Evolutionary conservation across 1,284 basidiomycete genomes (phyloP), one percentile per base, ranked within the genome.

Genomic region (Rhodotorula sp.): DNA sequence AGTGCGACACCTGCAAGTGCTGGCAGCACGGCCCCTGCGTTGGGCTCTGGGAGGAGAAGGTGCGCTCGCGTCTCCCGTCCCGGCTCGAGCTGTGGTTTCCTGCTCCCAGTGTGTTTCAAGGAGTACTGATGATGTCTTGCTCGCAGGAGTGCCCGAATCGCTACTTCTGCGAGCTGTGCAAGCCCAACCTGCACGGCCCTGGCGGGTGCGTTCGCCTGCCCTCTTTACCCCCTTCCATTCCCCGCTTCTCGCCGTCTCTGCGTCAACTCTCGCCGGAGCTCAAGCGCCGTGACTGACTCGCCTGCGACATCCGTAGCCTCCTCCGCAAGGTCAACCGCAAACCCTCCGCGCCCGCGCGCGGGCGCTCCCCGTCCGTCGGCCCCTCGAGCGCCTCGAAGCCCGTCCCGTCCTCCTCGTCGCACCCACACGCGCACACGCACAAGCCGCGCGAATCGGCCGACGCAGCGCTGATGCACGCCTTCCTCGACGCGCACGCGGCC

Each of bases 21-120:
- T 99, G 96, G 96, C 96, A 99, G 83, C 96, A 99, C 82, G 95
- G 95, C 29, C 87, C 90, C 44, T 99, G 96, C 83, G 94, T 99
- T 89, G 96, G 96, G 61, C 92, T 92, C 81, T 88, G 90, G 80
- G 88, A 88, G 55, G 91, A 94, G 81, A 90, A 91, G 72, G 89
- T 76, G 56, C 51, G 68, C 17, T 25, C n/a, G n/a, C n/a, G 44
- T 19, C 15, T 22, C 7, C 1, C 25, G 22, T 39, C n/a, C 10
- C 13, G n/a, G n/a, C 10, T 27, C 1, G 7, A 22, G 3, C 22
- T 50, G 10, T 10, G 22, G 34, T 4, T n/a, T n/a, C 55, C 22
- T 8, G 21, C 25, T 39, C n/a, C 13, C 29, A 3, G 3, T 64
- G 36, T 8, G 17, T 6, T 12, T 0, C 53, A 37, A 27, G 17